Evolutionary conservation across 2,329 filamentous ascomycete genomes (phyloP).

Genomic region (Aspergillus sojae): DNA sequence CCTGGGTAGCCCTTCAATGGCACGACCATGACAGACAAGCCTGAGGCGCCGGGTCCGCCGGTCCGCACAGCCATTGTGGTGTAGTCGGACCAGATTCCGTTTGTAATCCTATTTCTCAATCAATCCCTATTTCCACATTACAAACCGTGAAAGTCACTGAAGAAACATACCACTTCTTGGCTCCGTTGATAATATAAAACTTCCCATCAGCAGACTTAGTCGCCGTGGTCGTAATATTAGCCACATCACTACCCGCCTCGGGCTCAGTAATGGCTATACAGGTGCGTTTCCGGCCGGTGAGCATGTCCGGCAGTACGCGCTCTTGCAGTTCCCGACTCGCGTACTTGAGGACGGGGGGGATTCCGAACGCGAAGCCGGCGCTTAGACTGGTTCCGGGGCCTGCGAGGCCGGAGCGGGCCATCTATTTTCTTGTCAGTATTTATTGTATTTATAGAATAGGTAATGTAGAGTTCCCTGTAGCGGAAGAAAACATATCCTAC

Average conservation of each 20-base stretch:
- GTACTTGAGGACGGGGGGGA: conserved; percentile 72
- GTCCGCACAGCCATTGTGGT: conserved; percentile 74
- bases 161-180: conserved; percentile 68
- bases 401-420: conserved; percentile 65
- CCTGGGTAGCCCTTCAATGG: conserved; percentile 69
- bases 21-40: conserved; percentile 69
- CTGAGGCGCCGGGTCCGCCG: conserved; percentile 63
- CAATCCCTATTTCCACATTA: neutral
- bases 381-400: conserved; percentile 69
- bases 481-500: neutral
- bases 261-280: conserved; percentile 83
- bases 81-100: conserved; percentile 71
- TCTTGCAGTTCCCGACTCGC: conserved; percentile 65
- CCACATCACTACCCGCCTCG: conserved; percentile 72
- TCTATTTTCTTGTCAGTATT: conserved; percentile 41
- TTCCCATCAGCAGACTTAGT: conserved; percentile 64
- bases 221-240: conserved; percentile 71
- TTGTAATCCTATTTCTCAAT: conserved; percentile 59
- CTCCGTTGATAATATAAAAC: conserved; percentile 71
- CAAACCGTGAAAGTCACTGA: no score
- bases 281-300: conserved; percentile 66
- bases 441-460: neutral
- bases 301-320: conserved; percentile 67
- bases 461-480: neutral
- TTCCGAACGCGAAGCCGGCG: conserved; percentile 71